Percentiles rank a stretch among this genome's conserved stretches.
Evolutionary conservation across 2,329 filamentous ascomycete genomes (phyloP).

Genomic region (Colletotrichum coccodes): DNA sequence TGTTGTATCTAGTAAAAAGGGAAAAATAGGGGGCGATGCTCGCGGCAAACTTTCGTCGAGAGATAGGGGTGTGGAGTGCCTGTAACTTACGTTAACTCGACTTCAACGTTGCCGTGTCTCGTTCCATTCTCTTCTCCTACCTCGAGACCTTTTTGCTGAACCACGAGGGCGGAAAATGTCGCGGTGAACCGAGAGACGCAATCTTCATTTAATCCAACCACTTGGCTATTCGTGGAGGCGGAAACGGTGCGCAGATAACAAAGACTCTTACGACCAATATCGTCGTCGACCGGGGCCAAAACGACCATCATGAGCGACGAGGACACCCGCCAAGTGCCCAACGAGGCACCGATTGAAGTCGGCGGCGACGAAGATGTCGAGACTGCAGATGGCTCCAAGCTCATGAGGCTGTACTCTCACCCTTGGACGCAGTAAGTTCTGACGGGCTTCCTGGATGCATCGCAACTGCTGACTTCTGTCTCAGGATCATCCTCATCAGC

Average conservation of each 20-base stretch:
- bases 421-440: slow-evolving; percentile 52
- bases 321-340: background rate
- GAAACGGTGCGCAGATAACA: background rate
- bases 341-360: background rate
- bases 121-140: background rate
- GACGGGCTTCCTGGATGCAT: background rate
- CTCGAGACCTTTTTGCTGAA: background rate
- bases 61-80: slow-evolving; percentile 5
- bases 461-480: background rate
- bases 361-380: background rate
- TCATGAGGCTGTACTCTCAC: slow-evolving; percentile 48
- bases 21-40: background rate
- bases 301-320: background rate
- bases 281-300: background rate
- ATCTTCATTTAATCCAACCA: background rate
- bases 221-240: background rate
- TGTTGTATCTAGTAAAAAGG: slow-evolving; percentile 15
- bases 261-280: background rate
- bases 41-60: background rate
- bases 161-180: background rate
- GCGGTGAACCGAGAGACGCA: background rate
- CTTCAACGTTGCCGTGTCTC: slow-evolving; percentile 18
- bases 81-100: background rate
- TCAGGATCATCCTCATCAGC: slow-evolving; percentile 53
- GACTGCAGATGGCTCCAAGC: slow-evolving; percentile 28